Percentiles rank a stretch among this genome's conserved stretches.
Conservation (phyloP, 495 filamentous ascomycete genomes). For the Penicillium malachiteum region DNA sequence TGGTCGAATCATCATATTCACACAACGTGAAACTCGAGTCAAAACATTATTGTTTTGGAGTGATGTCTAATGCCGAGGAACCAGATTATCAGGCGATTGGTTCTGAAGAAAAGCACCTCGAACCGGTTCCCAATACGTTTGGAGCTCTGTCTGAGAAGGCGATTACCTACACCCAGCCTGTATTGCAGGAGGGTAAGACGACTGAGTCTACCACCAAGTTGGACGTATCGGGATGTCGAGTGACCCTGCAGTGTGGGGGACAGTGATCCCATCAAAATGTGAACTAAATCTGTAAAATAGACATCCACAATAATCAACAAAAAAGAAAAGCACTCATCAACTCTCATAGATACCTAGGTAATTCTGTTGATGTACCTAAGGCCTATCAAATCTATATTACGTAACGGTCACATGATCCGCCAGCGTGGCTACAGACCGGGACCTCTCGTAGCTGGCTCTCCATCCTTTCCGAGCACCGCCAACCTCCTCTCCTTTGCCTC, state of each 20-base stretch:
- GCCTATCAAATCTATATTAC: background rate
- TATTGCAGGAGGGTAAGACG: conserved; percentile 8
- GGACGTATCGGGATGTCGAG: conserved; percentile 40
- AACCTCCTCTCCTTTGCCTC: conserved; percentile 25
- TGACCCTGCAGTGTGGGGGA: conserved; percentile 15
- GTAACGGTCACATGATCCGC: conserved; percentile 36
- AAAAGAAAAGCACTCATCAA: background rate
- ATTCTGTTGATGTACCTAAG: background rate
- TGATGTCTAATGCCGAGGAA: conserved; percentile 13
- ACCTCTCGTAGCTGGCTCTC: conserved; percentile 31
- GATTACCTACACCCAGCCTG: conserved; percentile 42
- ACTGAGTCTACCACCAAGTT: conserved; percentile 36
- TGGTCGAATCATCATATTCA: background rate
- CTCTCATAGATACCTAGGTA: background rate
- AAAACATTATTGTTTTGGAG: conserved; percentile 1
- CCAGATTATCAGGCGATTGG: background rate
- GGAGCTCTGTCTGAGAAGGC: conserved; percentile 52
- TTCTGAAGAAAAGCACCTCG: background rate
- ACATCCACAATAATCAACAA: background rate
- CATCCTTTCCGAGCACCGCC: conserved; percentile 35
- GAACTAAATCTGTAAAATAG: background rate
- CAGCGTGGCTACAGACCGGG: conserved; percentile 41
- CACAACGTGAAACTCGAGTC: background rate
- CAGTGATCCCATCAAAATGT: background rate
- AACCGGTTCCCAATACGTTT: conserved; percentile 25